These are phyloP conservation scores for Mycena indigotica DNA, from an alignment of 768 basidiomycete genomes.

Conservation along the genomic window DNA sequence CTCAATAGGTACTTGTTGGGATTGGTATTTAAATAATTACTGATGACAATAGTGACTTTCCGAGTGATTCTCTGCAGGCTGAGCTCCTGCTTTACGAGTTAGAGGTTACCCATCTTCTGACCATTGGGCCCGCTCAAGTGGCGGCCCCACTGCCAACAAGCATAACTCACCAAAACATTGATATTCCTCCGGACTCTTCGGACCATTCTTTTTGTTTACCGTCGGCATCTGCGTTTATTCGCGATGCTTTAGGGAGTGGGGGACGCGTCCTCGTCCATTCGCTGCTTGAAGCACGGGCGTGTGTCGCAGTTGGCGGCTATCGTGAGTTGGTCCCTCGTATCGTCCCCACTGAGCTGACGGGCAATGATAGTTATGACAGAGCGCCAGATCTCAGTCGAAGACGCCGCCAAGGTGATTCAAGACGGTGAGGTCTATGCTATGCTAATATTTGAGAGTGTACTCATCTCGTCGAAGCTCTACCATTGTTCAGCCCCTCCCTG, in stretches of 20 bases:
- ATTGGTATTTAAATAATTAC: not conserved
- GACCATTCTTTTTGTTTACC: conserved; percentile 49
- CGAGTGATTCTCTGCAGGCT: conserved; percentile 51
- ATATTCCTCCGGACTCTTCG: conserved; percentile 40
- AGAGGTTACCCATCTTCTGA: conserved; percentile 55
- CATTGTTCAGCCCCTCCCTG: conserved; percentile 53
- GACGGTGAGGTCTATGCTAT: conserved; percentile 38
- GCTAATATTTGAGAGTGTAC: not conserved
- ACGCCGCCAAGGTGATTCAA: conserved; percentile 45
- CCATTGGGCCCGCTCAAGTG: conserved; percentile 50
- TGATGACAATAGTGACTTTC: conserved; percentile 50
- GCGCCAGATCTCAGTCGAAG: conserved; percentile 37
- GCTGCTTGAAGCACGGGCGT: conserved; percentile 54
- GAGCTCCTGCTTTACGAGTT: conserved; percentile 53
- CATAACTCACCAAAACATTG: conserved; percentile 45
- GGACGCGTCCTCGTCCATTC: conserved; percentile 59
- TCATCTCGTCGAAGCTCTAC: conserved; percentile 40
- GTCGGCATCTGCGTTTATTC: conserved; percentile 48
- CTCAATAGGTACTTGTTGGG: conserved; percentile 48
- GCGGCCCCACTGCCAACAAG: conserved; percentile 34
- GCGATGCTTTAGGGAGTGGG: conserved; percentile 39
- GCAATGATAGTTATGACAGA: conserved; percentile 48
- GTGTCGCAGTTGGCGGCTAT: conserved; percentile 54
- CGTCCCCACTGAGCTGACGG: conserved; percentile 9
- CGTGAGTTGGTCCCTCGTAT: conserved; percentile 37